phyloP scores from a whole-genome alignment of 1,284 basidiomycete genomes.

The Rhodotorula sp. region DNA sequence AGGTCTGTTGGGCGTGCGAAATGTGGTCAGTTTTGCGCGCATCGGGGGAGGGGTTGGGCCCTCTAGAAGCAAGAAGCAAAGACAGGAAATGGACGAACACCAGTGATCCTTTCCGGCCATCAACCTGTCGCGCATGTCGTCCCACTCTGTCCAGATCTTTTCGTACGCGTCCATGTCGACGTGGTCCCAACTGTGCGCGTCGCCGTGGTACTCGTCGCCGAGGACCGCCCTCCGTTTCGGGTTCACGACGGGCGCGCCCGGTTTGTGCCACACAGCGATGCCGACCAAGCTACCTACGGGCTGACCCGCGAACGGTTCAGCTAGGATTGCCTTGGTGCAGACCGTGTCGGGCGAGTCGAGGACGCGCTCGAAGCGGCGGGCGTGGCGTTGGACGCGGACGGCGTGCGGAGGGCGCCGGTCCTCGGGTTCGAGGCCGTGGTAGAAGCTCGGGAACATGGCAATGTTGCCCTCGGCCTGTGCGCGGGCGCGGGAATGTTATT shows the following conservation, averaged over 20 bases:
- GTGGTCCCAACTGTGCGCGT: slow-evolving; percentile 22
- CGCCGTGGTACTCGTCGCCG: background rate
- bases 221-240: slow-evolving; percentile 17
- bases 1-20: slow-evolving; percentile 2
- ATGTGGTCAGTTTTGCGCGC: background rate
- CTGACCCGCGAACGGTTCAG: background rate
- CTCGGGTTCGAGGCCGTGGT: slow-evolving; percentile 10
- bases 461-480: slow-evolving; percentile 25
- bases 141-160: slow-evolving; percentile 29
- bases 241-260: slow-evolving; percentile 9
- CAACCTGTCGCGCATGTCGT: slow-evolving; percentile 10
- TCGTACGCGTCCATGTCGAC: slow-evolving; percentile 25
- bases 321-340: slow-evolving; percentile 24
- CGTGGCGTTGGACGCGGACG: slow-evolving; percentile 21
- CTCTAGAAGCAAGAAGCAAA: background rate
- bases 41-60: background rate
- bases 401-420: slow-evolving; percentile 16
- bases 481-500: no score
- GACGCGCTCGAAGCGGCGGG: slow-evolving; percentile 10
- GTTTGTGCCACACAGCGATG: slow-evolving; percentile 26
- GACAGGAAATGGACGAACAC: background rate
- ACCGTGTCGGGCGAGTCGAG: slow-evolving; percentile 7
- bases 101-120: slow-evolving; percentile 27
- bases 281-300: slow-evolving; percentile 23
- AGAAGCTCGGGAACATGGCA: slow-evolving; percentile 25